phyloP scores from a whole-genome alignment of 2,329 filamentous ascomycete species.

The Venturia asperata region DNA sequence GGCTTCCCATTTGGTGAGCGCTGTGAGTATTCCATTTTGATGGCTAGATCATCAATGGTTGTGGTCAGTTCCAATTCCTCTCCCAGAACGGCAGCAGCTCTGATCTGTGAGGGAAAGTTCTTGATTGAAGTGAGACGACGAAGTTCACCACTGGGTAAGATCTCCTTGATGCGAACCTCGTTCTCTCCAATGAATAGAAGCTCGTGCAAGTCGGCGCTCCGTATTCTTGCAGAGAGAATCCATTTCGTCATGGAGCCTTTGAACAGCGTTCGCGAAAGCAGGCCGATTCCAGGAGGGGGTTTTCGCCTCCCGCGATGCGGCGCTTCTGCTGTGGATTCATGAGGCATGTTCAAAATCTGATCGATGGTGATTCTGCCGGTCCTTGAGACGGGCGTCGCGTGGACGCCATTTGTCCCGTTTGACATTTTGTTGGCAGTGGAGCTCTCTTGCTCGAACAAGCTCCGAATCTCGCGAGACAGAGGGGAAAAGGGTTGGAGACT shows the following conservation, averaged over 20 bases:
- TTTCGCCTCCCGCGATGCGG: not conserved
- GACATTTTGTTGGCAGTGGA: not conserved
- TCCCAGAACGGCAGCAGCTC: slow-evolving; percentile 71
- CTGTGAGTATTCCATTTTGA: slow-evolving; percentile 33
- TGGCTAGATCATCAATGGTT: slow-evolving; percentile 20
- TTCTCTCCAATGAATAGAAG: slow-evolving; percentile 80
- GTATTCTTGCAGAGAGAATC: slow-evolving; percentile 72
- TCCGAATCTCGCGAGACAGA: not conserved
- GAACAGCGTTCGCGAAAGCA: slow-evolving; percentile 72
- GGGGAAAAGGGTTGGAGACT: not conserved
- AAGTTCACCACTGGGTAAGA: slow-evolving; percentile 61
- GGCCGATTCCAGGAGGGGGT: slow-evolving; percentile 42
- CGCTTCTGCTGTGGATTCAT: not conserved
- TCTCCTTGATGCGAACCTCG: slow-evolving; percentile 73
- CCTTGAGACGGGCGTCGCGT: not conserved
- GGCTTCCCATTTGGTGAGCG: slow-evolving; percentile 9
- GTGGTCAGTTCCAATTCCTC: not conserved
- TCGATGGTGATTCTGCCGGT: slow-evolving; percentile 15
- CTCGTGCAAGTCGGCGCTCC: slow-evolving; percentile 65
- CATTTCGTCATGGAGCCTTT: slow-evolving; percentile 67
- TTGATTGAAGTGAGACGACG: slow-evolving; percentile 68
- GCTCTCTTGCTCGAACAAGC: not conserved
- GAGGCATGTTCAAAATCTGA: slow-evolving; percentile 8
- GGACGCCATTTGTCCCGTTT: not conserved
- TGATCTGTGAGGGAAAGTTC: slow-evolving; percentile 72